Evolutionary conservation across 2,329 filamentous ascomycete species (phyloP), one percentile per base, ranked within the genome.

Genomic region (Sclerotinia glacialis): DNA sequence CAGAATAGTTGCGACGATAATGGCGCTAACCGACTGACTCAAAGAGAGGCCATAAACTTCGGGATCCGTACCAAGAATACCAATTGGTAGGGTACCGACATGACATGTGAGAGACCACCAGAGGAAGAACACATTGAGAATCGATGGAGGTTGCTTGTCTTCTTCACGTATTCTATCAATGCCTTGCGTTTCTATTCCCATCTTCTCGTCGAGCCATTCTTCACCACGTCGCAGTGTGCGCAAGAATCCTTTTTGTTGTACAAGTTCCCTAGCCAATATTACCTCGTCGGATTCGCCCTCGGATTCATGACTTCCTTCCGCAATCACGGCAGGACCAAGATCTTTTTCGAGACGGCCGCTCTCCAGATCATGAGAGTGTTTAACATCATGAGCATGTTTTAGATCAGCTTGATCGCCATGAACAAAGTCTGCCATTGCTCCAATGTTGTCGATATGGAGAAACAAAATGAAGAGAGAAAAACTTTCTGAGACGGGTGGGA

Each of bases 131-230:
- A 79, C 77, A 68, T 79, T 79, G 58, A 74, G 50, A 40, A 78
- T 75, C 64, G 79, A 80, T 6, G 80, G 79, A 49, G 79, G 77
- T 23, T 74, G 74, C 69, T 79, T 79, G 63, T 80, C 76, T 55
- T 81, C 79, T 65, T 81, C 78, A 1, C 77, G 78, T 14, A 81
- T 81, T 11, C 80, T 78, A 66, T 82, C 80, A 40, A 82, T 79
- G 28, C 81, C 81, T 67, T 81, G 79, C 4, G 79, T 80, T 71
- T 83, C 81, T 59, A 82, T 78, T 28, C 80, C 80, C 67, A 82
- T 74, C 70, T 79, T 80, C 54, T 73, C 73, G 71, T 82, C 81
- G 55, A 82, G 75, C 71, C 76, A 76, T 53, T 77, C 75, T 69
- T 82, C 80, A 52, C 77, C 73, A 42, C 69, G 63, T 40, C 77